Conservation (phyloP, 2,329 filamentous ascomycete genomes). For the Aspergillus phoenicis region DNA sequence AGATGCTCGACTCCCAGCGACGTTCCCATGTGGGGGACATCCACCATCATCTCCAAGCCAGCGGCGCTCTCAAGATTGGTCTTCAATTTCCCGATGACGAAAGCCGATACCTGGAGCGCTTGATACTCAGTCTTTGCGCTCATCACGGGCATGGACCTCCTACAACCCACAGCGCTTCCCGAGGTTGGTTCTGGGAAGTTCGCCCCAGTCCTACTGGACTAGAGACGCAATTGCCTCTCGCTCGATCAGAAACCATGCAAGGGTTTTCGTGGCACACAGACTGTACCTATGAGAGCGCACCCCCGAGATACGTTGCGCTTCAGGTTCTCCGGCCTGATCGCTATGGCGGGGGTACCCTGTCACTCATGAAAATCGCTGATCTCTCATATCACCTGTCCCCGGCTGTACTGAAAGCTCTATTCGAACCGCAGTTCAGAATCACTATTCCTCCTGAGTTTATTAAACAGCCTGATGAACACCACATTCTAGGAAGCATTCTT, state of each 20-base stretch:
- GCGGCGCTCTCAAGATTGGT: slow-evolving; percentile 42
- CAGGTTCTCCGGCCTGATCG: slow-evolving; percentile 48
- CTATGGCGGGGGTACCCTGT: slow-evolving; percentile 46
- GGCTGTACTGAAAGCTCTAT: slow-evolving; percentile 24
- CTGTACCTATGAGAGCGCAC: slow-evolving; percentile 45
- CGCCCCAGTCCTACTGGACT: slow-evolving; percentile 34
- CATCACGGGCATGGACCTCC: slow-evolving; percentile 42
- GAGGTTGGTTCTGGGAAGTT: slow-evolving; percentile 52
- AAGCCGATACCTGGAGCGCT: slow-evolving; percentile 39
- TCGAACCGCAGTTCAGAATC: slow-evolving; percentile 36
- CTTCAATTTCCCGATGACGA: slow-evolving; percentile 36
- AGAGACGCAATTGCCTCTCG: slow-evolving; percentile 37
- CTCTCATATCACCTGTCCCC: slow-evolving; percentile 31
- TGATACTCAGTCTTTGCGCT: slow-evolving; percentile 39
- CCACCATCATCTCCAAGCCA: neutral
- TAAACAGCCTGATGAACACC: slow-evolving; percentile 24
- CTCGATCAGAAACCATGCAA: slow-evolving; percentile 47
- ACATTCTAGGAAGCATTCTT: slow-evolving; percentile 29
- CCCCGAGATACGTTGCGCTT: slow-evolving; percentile 46
- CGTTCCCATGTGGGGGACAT: neutral
- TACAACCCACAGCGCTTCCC: slow-evolving; percentile 45
- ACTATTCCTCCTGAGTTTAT: slow-evolving; percentile 37
- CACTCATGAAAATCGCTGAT: slow-evolving; percentile 39
- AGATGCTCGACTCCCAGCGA: neutral
- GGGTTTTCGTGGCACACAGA: slow-evolving; percentile 51